Percentiles rank a stretch among this genome's conserved stretches.
Evolutionary conservation across 768 basidiomycete species (phyloP).

Genomic region (Leccinum barrowsii): DNA sequence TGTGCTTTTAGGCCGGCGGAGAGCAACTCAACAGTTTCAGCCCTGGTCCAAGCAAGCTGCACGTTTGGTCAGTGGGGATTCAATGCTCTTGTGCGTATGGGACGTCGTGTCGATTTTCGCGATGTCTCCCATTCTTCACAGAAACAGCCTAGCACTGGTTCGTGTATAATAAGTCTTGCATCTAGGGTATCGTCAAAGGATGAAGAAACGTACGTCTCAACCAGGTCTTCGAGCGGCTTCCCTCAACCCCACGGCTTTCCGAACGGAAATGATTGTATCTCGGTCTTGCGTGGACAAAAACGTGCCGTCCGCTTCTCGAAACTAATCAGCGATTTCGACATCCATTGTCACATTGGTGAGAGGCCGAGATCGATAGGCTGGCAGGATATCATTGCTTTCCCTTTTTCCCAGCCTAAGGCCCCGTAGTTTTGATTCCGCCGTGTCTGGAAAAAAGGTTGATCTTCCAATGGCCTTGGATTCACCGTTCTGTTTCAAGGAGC

Average conservation of each 20-base stretch:
- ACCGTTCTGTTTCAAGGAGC: neutral
- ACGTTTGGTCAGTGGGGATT: neutral
- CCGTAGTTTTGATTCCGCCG: neutral
- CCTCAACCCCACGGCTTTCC: neutral
- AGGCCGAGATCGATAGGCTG: neutral
- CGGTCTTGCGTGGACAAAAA: too few species aligned
- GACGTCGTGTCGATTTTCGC: neutral
- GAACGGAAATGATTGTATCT: neutral
- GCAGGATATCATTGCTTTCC: neutral
- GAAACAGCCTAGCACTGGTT: neutral
- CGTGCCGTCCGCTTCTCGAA: neutral
- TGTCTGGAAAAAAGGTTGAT: too few species aligned
- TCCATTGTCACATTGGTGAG: neutral
- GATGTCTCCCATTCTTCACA: neutral
- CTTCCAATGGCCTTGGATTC: neutral
- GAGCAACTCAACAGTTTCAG: too few species aligned
- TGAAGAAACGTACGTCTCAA: neutral
- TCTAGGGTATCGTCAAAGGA: neutral
- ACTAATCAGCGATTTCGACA: neutral
- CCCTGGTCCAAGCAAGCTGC: neutral
- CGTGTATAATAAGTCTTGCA: neutral
- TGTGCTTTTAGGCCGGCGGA: neutral
- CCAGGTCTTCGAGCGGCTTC: neutral
- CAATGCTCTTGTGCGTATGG: neutral
- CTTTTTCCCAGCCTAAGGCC: neutral